Conservation (phyloP, 1,284 basidiomycete genomes). For the Puccinia horiana region DNA sequence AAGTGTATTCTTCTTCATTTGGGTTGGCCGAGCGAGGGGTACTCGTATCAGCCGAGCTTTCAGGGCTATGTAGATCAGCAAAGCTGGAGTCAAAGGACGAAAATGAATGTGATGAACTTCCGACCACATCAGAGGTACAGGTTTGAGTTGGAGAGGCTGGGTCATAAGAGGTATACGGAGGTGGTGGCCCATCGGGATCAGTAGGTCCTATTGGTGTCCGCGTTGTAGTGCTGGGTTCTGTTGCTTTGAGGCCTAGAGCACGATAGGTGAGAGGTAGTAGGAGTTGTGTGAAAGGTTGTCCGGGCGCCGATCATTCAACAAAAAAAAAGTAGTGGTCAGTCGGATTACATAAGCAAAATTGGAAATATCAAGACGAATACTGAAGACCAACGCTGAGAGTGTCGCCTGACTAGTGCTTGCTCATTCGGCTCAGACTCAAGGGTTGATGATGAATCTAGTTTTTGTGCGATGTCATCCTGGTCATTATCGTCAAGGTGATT, state of each 20-base stretch:
- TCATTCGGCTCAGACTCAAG: background rate
- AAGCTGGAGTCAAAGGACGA: background rate
- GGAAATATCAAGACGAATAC: background rate
- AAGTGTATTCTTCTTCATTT: background rate
- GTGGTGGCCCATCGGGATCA: background rate
- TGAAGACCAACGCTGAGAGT: background rate
- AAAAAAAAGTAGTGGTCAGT: background rate
- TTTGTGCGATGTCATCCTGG: background rate
- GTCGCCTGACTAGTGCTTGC: background rate
- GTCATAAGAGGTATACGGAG: background rate
- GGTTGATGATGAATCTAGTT: background rate
- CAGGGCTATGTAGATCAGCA: background rate
- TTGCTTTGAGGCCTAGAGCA: background rate
- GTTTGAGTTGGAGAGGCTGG: background rate
- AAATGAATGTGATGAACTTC: background rate
- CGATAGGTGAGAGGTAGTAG: no score
- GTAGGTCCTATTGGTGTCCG: background rate
- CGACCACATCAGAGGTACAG: background rate
- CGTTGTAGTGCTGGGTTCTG: background rate
- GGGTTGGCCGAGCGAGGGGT: background rate
- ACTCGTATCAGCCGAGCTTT: background rate
- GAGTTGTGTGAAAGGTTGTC: background rate
- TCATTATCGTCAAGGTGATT: background rate
- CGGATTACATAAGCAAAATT: background rate
- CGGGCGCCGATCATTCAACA: background rate